Evolutionary conservation across 345 rosid species (phyloP), one percentile per base, ranked within the genome.

Genomic region (Euphorbia peplus): DNA sequence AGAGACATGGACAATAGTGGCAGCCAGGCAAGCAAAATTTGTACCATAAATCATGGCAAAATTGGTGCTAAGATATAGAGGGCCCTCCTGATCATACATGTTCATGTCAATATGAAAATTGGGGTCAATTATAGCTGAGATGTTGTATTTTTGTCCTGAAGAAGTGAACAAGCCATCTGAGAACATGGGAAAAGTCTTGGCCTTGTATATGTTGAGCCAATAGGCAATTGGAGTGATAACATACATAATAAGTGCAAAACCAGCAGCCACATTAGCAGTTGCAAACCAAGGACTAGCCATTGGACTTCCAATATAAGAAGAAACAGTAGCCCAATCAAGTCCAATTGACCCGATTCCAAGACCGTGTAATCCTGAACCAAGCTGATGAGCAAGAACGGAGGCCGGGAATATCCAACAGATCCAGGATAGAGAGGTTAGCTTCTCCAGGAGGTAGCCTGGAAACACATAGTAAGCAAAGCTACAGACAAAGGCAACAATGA

Each of bases 201-300:
- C 81, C 69, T 74, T 73, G 73, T 71, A 85, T 29, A 88, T 28
- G 63, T 88, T 72, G 71, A 84, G 74, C 86, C 83, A 82, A 61
- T 88, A 88, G 0, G 85, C 75, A 57, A 78, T 47, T 4, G 93
- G 93, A 4, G 86, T 64, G 28, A 84, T 71, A 52, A 88, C 85
- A 68, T 85, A 88, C 71, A 60, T 80, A 51, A 77, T 32, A n/a
- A 85, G 75, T 16, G 24, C 61, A 63, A 82, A 88, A 32, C 93
- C 93, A 46, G 57, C 80, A 14, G 90, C 93, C 10, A 85, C 65
- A 69, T 88, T 88, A 64, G 82, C 93, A 54, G 93, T 85, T 13
- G 93, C 93, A 52, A 88, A 88, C 93, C 90, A 88, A 0, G 93
- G 90, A 63, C 93, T 88, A 22, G 84, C 90, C 39, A 88, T 76